A percentile compares a stretch with the other conserved stretches of the same genome.
Conservation (phyloP, 2,329 filamentous ascomycete species). For the Talaromyces rugulosus region DNA sequence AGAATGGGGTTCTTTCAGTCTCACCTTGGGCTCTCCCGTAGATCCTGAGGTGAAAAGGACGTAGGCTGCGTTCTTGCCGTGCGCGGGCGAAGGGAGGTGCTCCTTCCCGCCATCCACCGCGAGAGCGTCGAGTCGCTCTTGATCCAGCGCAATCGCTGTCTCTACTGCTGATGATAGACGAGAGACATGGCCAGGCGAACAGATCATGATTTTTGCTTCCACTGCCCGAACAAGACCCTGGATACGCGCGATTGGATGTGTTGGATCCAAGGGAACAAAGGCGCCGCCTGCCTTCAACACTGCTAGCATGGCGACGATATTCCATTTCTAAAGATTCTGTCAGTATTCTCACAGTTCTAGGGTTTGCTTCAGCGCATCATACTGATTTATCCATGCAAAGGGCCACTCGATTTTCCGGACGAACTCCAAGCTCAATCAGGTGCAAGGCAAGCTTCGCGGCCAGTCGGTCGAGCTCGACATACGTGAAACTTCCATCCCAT, state of each 20-base stretch:
- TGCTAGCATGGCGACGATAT: constrained; percentile 15
- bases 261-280: constrained; percentile 12
- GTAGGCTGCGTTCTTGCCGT: constrained; percentile 45
- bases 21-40: constrained; percentile 51
- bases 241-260: constrained; percentile 10
- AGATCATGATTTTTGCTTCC: constrained; percentile 1
- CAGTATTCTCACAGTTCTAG: neutral
- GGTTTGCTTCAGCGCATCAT: neutral
- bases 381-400: constrained; percentile 19
- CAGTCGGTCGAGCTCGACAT: constrained; percentile 27
- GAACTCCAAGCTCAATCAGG: constrained; percentile 26
- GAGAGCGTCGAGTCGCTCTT: neutral
- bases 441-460: constrained; percentile 29
- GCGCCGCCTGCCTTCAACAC: constrained; percentile 18
- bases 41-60: constrained; percentile 58
- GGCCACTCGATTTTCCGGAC: constrained; percentile 22
- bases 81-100: neutral
- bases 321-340: constrained; percentile 13
- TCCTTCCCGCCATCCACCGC: neutral
- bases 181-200: constrained; percentile 2
- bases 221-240: constrained; percentile 3
- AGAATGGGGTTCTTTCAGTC: constrained; percentile 58
- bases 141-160: constrained; percentile 13
- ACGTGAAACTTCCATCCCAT: constrained; percentile 33
- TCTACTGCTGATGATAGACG: constrained; percentile 1